These are phyloP conservation scores for Canavalia gladiata DNA, from an alignment of 306 rosid genomes.

Conservation along the genomic window DNA sequence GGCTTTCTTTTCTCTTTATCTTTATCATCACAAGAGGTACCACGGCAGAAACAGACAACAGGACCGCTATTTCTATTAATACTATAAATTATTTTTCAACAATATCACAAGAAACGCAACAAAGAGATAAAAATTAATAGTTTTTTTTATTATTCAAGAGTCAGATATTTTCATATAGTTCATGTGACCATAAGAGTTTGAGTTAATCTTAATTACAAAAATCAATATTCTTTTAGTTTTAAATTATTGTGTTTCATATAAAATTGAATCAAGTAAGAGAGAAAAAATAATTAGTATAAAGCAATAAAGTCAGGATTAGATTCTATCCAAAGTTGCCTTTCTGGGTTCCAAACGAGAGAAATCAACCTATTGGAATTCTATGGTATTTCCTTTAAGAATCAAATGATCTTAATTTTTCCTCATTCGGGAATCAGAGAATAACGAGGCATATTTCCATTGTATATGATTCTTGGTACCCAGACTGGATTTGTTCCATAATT, in stretches of 20 bases:
- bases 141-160: neutral
- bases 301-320: neutral
- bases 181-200: neutral
- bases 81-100: neutral
- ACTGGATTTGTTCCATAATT: slow-evolving; percentile 4
- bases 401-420: slow-evolving; percentile 8
- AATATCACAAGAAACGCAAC: neutral
- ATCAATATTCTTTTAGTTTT: neutral
- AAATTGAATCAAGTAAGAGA: neutral
- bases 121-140: neutral
- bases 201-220: neutral
- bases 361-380: neutral
- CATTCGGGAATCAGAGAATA: slow-evolving; percentile 4
- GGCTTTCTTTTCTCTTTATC: slow-evolving; percentile 1
- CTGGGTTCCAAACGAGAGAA: neutral
- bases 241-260: neutral
- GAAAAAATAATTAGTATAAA: neutral
- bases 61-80: slow-evolving; percentile 42
- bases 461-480: neutral
- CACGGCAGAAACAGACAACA: slow-evolving; percentile 33
- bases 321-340: slow-evolving; percentile 27
- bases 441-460: neutral
- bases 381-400: neutral
- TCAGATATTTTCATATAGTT: neutral
- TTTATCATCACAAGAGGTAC: slow-evolving; percentile 38